A percentile compares a stretch with the other conserved stretches of the same genome.
phyloP scores from a whole-genome alignment of 768 basidiomycete genomes.

The Leccinum incarnatum region DNA sequence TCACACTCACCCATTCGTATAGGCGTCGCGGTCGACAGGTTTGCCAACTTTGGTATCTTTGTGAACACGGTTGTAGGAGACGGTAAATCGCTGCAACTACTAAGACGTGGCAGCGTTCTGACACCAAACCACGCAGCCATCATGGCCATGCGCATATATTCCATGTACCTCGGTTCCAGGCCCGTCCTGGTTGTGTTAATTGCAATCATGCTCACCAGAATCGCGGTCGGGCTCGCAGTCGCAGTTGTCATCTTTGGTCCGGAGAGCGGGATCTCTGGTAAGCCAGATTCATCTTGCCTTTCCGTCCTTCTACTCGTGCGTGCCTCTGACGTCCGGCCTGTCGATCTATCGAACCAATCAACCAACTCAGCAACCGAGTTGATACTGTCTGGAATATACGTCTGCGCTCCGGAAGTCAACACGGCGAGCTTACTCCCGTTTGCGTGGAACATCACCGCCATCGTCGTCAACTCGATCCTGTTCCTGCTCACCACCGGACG shows the following conservation, averaged over 20 bases:
- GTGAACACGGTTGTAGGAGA: slow-evolving; percentile 9
- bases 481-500: slow-evolving; percentile 16
- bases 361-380: slow-evolving; percentile 13
- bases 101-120: neutral
- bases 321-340: neutral
- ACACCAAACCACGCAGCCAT: slow-evolving; percentile 3
- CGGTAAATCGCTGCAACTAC: slow-evolving; percentile 1
- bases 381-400: slow-evolving; percentile 14
- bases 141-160: slow-evolving; percentile 20
- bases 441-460: slow-evolving; percentile 15
- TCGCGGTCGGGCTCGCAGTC: slow-evolving; percentile 10
- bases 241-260: slow-evolving; percentile 13
- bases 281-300: neutral
- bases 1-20: neutral
- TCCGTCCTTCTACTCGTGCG: no score
- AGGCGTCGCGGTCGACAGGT: slow-evolving; percentile 12
- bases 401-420: slow-evolving; percentile 12
- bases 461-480: slow-evolving; percentile 11
- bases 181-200: slow-evolving; percentile 8
- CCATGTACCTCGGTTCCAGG: slow-evolving; percentile 20
- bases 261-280: slow-evolving; percentile 17
- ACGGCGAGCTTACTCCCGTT: slow-evolving; percentile 4
- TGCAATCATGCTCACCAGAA: slow-evolving; percentile 2
- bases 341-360: neutral
- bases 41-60: slow-evolving; percentile 15